These are phyloP conservation scores for Ottelia alismoides DNA, from an alignment of 106 monocot genomes.

Conservation along the genomic window DNA sequence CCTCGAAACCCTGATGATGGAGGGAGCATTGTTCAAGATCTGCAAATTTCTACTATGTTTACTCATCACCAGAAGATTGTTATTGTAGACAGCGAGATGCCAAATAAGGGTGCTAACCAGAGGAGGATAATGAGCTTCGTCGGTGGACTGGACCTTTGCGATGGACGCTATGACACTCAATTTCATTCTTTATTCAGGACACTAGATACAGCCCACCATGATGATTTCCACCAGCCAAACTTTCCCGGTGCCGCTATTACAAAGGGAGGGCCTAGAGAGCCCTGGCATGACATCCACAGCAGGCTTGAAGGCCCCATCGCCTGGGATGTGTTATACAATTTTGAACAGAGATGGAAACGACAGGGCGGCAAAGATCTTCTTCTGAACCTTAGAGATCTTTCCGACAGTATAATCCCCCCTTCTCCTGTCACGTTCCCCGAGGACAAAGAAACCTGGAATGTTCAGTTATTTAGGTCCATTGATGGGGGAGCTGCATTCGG, in stretches of 20 bases:
- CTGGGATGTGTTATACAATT: constrained; percentile 58
- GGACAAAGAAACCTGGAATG: constrained; percentile 49
- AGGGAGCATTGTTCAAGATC: constrained; percentile 44
- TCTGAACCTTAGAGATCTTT: constrained; percentile 24
- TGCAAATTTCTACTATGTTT: constrained; percentile 52
- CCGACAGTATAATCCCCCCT: constrained; percentile 29
- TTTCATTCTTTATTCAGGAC: constrained; percentile 57
- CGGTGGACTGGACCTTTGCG: constrained; percentile 61
- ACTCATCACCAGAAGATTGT: constrained; percentile 69
- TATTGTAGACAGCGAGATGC: constrained; percentile 45
- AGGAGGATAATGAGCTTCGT: constrained; percentile 59
- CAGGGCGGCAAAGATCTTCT: constrained; percentile 43
- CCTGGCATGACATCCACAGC: constrained; percentile 62
- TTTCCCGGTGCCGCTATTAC: constrained; percentile 23
- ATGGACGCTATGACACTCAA: constrained; percentile 62
- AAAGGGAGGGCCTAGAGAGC: constrained; percentile 57
- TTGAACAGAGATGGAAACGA: constrained; percentile 57
- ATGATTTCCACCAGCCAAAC: constrained; percentile 59
- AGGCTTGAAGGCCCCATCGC: constrained; percentile 49
- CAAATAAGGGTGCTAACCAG: constrained; percentile 15
- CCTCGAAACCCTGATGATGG: constrained; percentile 55
- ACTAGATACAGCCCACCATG: constrained; percentile 32
- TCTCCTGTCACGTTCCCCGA: constrained; percentile 32
- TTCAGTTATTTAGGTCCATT: constrained; percentile 60
- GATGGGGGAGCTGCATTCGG: constrained; percentile 54